Evolutionary conservation across 257 asterid genomes (phyloP), one percentile per base, ranked within the genome.

Genomic region (Rhazya stricta): DNA sequence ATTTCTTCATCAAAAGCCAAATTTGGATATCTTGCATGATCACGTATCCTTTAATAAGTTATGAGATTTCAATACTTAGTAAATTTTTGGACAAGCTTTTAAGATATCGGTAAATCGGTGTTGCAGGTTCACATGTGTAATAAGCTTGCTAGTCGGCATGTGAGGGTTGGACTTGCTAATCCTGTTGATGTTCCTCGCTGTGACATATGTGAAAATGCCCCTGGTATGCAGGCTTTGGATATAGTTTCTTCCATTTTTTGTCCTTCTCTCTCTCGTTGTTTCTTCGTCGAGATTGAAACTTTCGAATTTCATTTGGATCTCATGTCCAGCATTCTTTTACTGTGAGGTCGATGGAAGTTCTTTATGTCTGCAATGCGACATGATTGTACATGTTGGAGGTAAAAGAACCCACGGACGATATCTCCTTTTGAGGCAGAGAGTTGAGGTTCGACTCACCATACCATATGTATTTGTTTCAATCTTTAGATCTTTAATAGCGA

Each of bases 331-430:
- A 63, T 94, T 94, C 92, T 94, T 94, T 84, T 94, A 94, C 73
- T 94, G 99, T 78, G 97, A 89, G 82, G 82, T 90, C 73, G 99
- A 94, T 82, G 99, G 99, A 77, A 92, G 94, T 79, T 90, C 97
- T 78, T 97, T 94, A 37, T 94, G 99, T 82, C 82, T 90, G 78
- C 96, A 94, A 90, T 94, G 97, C 73, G 99, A 94, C 79, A 90
- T 88, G 95, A 82, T 79, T 74, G 96, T 90, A 66, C 99, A 94
- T 79, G 99, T 92, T 51, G 99, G 94, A 74, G 97, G 97, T 67
- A 94, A 94, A 90, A 86, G 97, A 94, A 91, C 99, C 58, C 99
- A 94, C 57, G 91, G 89, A 80, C 86, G 99, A 84, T 92, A 89
- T 88, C 99, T 94, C 74, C 83, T 92, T 71, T 76, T 92, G 79